Evolutionary conservation across 306 rosid species (phyloP).

Genomic region (Canavalia ensiformis): DNA sequence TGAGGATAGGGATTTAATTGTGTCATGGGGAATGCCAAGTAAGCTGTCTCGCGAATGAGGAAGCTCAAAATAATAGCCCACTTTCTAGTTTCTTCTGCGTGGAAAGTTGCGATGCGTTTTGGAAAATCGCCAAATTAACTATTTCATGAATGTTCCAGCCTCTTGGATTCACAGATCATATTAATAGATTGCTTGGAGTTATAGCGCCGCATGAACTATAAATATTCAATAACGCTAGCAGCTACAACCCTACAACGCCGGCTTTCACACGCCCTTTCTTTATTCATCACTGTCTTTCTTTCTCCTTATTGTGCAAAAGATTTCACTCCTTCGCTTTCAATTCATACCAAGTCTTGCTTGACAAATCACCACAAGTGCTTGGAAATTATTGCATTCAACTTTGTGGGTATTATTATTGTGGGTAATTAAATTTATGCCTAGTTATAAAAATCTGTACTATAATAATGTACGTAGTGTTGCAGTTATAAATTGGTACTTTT

Average conservation of each 20-base stretch:
- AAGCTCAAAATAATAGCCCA: neutral
- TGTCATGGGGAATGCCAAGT: conserved; percentile 17
- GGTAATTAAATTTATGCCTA: too few species aligned
- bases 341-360: too few species aligned
- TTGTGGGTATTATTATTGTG: too few species aligned
- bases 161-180: neutral
- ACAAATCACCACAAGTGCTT: too few species aligned
- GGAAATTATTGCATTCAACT: too few species aligned
- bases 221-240: neutral
- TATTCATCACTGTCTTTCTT: too few species aligned
- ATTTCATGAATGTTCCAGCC: neutral
- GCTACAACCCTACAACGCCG: too few species aligned
- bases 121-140: neutral
- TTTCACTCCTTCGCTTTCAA: too few species aligned
- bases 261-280: too few species aligned
- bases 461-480: too few species aligned
- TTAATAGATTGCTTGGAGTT: neutral
- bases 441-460: too few species aligned
- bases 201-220: neutral
- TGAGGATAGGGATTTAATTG: neutral
- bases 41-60: neutral
- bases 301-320: too few species aligned
- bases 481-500: neutral
- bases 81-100: neutral
- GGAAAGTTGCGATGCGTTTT: neutral